A percentile compares a stretch with the other conserved stretches of the same genome.
These are phyloP conservation scores for Aspergillus thermomutatus DNA, from an alignment of 2,329 filamentous ascomycete genomes.

Conservation along the genomic window DNA sequence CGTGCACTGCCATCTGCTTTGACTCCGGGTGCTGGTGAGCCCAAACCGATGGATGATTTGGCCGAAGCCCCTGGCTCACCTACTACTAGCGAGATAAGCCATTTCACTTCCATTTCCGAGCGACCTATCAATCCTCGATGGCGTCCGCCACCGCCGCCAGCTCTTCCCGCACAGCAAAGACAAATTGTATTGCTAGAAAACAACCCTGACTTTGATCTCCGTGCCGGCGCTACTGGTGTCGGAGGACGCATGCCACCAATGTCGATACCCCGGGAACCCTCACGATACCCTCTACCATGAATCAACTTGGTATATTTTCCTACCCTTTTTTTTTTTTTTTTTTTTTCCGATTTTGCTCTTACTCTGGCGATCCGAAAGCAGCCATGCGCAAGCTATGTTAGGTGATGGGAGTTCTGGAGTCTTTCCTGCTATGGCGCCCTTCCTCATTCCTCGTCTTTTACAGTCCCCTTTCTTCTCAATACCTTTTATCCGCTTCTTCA, in stretches of 20 bases:
- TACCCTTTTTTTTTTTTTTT: conserved; percentile 6
- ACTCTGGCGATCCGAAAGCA: neutral
- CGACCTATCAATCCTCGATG: conserved; percentile 85
- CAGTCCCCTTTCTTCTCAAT: neutral
- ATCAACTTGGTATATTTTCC: conserved; percentile 3
- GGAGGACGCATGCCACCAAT: conserved; percentile 27
- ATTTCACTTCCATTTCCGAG: conserved; percentile 88
- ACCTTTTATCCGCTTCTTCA: neutral
- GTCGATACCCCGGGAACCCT: conserved; percentile 12
- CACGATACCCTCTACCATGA: conserved; percentile 26
- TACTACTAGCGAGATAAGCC: conserved; percentile 72
- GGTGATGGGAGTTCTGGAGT: neutral
- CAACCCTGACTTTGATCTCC: conserved; percentile 84
- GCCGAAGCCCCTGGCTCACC: conserved; percentile 66
- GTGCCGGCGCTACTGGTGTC: conserved; percentile 28
- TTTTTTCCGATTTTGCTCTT: neutral
- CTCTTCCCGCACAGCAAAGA: conserved; percentile 46
- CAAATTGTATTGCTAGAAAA: conserved; percentile 71
- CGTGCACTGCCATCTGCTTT: conserved; percentile 33
- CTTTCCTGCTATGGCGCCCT: neutral
- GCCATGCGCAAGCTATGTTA: neutral
- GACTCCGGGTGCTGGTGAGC: conserved; percentile 40
- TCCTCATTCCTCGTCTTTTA: neutral
- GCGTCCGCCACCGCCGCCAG: conserved; percentile 51
- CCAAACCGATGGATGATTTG: conserved; percentile 48